Conservation (phyloP, 2,329 filamentous ascomycete species). For the Geosmithia morbida region DNA sequence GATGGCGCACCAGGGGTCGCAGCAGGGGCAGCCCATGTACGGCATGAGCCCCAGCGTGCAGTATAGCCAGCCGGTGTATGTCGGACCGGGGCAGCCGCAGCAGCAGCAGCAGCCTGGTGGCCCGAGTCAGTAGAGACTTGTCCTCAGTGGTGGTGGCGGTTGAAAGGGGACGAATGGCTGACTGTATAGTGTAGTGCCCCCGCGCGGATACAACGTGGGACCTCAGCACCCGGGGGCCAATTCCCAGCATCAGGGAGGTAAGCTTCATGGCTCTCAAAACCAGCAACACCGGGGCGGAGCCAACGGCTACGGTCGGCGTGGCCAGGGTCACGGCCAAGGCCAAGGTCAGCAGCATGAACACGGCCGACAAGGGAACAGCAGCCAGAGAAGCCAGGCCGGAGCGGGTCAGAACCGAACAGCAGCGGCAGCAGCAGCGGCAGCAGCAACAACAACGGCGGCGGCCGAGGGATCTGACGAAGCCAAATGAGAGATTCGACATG, state of each 20-base stretch:
- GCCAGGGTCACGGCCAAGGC: conserved; percentile 17
- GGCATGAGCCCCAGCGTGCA: conserved; percentile 64
- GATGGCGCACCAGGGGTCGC: conserved; percentile 92
- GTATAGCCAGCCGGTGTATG: conserved; percentile 61
- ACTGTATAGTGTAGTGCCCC: conserved; percentile 38
- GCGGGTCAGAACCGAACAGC: conserved; percentile 4
- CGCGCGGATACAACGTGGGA: conserved; percentile 43
- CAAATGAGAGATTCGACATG: conserved; percentile 17
- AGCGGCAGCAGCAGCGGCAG: not conserved
- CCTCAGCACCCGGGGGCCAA: conserved; percentile 51
- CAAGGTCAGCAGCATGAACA: conserved; percentile 25
- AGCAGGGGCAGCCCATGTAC: conserved; percentile 71
- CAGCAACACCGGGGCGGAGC: conserved; percentile 37
- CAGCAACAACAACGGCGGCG: no score
- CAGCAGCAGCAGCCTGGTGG: conserved; percentile 51
- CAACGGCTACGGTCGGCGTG: conserved; percentile 37
- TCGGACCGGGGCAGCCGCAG: conserved; percentile 29
- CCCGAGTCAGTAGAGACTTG: conserved; percentile 48
- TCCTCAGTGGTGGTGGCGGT: conserved; percentile 1
- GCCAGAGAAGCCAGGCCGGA: conserved; percentile 16
- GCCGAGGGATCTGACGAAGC: conserved; percentile 28
- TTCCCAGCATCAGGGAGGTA: conserved; percentile 39
- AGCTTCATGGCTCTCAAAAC: conserved; percentile 45
- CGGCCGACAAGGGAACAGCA: no score
- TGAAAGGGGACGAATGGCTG: conserved; percentile 13